Percentiles rank a stretch among this genome's conserved stretches.
Conservation (phyloP, 169 alveolate genomes). For the Theileria annulata region DNA sequence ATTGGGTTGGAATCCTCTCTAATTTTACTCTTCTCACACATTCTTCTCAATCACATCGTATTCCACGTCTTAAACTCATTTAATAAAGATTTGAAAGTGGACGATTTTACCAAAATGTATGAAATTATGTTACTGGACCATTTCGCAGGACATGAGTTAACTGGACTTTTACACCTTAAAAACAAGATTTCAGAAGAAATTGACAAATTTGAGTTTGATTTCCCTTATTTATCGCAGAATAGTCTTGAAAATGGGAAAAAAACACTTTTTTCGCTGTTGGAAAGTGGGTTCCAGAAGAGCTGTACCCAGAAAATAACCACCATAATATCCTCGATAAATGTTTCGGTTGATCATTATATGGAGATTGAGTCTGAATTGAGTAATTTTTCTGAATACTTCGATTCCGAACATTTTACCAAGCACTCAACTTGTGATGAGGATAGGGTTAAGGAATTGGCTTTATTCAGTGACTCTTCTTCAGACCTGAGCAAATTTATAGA, state of each 20-base stretch:
- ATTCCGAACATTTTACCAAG: neutral
- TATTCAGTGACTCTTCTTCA: neutral
- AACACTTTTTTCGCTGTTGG: neutral
- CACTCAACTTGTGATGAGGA: neutral
- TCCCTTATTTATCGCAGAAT: neutral
- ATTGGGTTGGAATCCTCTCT: neutral
- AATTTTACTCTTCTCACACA: neutral
- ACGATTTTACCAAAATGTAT: neutral
- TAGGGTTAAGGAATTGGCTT: neutral
- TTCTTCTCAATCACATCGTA: neutral
- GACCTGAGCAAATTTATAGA: neutral
- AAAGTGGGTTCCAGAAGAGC: neutral
- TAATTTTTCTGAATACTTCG: conserved; percentile 13
- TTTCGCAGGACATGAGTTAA: neutral
- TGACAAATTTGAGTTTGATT: neutral
- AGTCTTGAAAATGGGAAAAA: neutral
- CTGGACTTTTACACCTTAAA: neutral
- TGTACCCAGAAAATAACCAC: neutral
- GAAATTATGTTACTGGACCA: conserved; percentile 5
- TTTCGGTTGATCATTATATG: neutral
- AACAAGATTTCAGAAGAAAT: neutral
- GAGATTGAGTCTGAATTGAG: neutral
- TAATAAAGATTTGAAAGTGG: neutral
- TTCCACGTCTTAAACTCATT: neutral
- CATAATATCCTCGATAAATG: neutral